phyloP scores from a whole-genome alignment of 106 monocot species.

The Acanthochlamys bracteata region DNA sequence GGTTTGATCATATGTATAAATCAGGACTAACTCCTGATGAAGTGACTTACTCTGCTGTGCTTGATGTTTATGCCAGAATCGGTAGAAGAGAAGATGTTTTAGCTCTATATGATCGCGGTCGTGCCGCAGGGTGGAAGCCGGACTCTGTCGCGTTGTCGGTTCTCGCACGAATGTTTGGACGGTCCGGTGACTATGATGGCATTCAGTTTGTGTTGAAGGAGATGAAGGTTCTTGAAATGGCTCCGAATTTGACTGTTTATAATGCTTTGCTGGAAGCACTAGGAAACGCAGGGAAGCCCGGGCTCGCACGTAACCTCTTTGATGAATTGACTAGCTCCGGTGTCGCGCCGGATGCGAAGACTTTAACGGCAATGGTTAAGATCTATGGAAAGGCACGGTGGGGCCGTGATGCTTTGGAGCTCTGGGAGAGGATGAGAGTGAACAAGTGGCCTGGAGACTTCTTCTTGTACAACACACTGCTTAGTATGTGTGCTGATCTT shows the following conservation, averaged over 20 bases:
- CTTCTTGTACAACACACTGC: constrained; percentile 78
- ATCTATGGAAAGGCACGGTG: constrained; percentile 87
- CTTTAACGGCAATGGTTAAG: constrained; percentile 73
- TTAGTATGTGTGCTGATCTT: constrained; percentile 88
- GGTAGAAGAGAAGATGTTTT: constrained; percentile 63
- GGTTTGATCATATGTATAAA: constrained; percentile 88
- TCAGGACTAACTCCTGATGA: constrained; percentile 76
- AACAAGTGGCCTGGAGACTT: constrained; percentile 73
- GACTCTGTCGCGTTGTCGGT: constrained; percentile 74
- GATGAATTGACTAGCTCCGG: constrained; percentile 62
- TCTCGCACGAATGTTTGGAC: constrained; percentile 70
- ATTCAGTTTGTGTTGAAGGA: constrained; percentile 66
- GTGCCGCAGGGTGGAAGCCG: constrained; percentile 68
- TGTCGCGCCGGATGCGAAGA: constrained; percentile 64
- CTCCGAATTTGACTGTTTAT: constrained; percentile 71
- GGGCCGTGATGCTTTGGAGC: constrained; percentile 61
- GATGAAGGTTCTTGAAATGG: constrained; percentile 42
- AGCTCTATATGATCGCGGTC: constrained; percentile 56
- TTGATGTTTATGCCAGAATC: constrained; percentile 73
- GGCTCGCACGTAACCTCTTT: constrained; percentile 63
- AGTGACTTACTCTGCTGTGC: constrained; percentile 81
- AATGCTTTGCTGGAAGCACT: constrained; percentile 75
- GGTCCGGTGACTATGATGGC: constrained; percentile 82
- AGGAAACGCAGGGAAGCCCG: constrained; percentile 73
- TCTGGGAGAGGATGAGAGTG: constrained; percentile 74